Percentiles rank a stretch among this genome's conserved stretches.
Evolutionary conservation across 139 green algal species (phyloP).

Genomic region (Coelastrella sp.): DNA sequence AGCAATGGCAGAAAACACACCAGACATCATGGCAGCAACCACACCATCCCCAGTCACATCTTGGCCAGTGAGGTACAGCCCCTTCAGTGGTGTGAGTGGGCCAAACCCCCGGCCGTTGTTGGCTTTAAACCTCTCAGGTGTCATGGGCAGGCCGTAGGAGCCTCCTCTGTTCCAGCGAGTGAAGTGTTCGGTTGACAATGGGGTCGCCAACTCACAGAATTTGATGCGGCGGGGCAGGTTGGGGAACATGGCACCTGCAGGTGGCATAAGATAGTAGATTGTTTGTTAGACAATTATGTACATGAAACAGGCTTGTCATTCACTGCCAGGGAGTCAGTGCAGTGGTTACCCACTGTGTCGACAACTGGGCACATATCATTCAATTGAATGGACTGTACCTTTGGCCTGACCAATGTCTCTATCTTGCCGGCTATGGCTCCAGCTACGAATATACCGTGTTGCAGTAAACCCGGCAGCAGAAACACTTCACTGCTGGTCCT

Average conservation of each 20-base stretch:
- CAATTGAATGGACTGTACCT: too few species aligned
- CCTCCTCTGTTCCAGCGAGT: background rate
- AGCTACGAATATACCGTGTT: too few species aligned
- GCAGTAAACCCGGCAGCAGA: too few species aligned
- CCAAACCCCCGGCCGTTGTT: background rate
- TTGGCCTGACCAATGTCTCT: too few species aligned
- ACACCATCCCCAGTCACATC: background rate
- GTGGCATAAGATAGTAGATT: too few species aligned
- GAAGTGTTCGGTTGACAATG: slow-evolving; percentile 12
- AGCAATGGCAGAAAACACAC: background rate
- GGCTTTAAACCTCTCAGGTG: background rate
- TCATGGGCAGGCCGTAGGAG: background rate
- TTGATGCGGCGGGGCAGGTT: background rate
- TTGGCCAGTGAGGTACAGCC: slow-evolving; percentile 6
- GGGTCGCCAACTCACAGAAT: background rate
- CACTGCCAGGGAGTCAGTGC: too few species aligned
- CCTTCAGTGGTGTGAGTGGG: background rate
- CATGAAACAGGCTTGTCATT: too few species aligned
- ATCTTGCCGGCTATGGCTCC: too few species aligned
- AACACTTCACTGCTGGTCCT: too few species aligned
- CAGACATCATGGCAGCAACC: background rate
- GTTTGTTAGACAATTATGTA: too few species aligned
- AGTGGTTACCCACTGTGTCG: too few species aligned
- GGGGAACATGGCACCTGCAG: background rate
- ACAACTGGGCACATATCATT: too few species aligned